Evolutionary conservation across 768 basidiomycete genomes (phyloP).

Genomic region (Phlebiopsis gigantea): DNA sequence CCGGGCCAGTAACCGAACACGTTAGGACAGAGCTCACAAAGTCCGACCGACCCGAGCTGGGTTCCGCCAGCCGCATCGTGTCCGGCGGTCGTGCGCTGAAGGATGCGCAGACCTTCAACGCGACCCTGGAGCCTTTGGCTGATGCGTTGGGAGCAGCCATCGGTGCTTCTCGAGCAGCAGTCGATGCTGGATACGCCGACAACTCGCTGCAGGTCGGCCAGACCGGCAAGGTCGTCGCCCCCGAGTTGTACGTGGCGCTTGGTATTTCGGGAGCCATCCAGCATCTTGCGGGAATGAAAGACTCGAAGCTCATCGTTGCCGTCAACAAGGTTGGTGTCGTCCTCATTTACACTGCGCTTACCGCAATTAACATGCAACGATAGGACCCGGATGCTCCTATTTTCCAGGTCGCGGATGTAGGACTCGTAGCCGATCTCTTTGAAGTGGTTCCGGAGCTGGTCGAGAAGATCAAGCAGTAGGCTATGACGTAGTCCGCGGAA

Average conservation of each 20-base stretch:
- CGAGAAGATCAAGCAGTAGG: constrained; percentile 64
- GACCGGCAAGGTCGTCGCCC: constrained; percentile 97
- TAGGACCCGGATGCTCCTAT: constrained; percentile 98
- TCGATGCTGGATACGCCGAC: constrained; percentile 97
- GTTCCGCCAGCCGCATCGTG: constrained; percentile 81
- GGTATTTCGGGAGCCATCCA: constrained; percentile 99
- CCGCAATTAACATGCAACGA: no score
- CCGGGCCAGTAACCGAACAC: constrained; percentile 54
- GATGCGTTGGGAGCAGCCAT: constrained; percentile 93
- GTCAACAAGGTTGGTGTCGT: constrained; percentile 88
- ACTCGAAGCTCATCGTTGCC: constrained; percentile 96
- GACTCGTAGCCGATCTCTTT: constrained; percentile 90
- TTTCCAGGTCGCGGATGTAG: constrained; percentile 96
- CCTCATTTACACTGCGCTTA: neutral
- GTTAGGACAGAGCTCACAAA: constrained; percentile 74
- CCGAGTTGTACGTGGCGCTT: constrained; percentile 91
- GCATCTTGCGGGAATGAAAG: constrained; percentile 99
- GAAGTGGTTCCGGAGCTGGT: constrained; percentile 88
- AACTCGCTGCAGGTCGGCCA: constrained; percentile 99
- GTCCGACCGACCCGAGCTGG: constrained; percentile 91
- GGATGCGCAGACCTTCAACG: constrained; percentile 88
- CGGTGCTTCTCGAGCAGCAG: constrained; percentile 96
- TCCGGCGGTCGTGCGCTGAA: constrained; percentile 95
- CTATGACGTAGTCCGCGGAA: neutral
- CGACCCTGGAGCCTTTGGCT: constrained; percentile 84